phyloP scores from a whole-genome alignment of 106 monocot species.

The Phalaenopsis equestris region DNA sequence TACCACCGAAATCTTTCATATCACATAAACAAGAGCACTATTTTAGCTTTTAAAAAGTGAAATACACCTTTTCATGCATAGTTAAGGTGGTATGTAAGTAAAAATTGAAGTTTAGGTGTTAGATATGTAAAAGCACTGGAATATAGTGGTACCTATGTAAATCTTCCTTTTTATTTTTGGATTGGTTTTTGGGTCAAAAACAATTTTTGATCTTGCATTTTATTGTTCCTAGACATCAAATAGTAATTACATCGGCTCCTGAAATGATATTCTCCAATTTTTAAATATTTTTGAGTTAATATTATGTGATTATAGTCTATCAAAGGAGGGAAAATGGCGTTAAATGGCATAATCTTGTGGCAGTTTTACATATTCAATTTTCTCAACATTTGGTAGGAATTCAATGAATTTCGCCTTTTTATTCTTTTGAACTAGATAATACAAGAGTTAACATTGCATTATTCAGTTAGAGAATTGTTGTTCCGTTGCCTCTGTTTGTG shows the following conservation, averaged over 20 bases:
- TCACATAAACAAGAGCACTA: too few relatives aligned
- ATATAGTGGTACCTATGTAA: too few relatives aligned
- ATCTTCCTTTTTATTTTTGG: too few relatives aligned
- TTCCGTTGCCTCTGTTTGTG: neutral
- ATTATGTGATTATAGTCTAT: neutral
- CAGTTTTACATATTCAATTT: neutral
- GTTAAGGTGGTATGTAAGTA: too few relatives aligned
- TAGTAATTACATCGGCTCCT: neutral
- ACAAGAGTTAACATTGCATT: neutral
- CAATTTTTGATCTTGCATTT: too few relatives aligned
- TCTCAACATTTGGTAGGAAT: neutral
- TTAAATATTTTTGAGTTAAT: neutral
- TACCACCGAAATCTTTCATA: too few relatives aligned
- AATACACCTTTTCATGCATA: too few relatives aligned
- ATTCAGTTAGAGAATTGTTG: neutral
- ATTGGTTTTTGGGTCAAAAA: too few relatives aligned
- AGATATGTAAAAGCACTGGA: too few relatives aligned
- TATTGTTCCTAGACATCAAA: neutral
- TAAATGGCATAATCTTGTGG: neutral
- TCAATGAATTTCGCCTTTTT: neutral
- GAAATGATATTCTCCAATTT: neutral
- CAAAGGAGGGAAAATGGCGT: neutral
- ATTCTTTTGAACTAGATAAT: neutral
- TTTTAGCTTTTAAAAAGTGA: too few relatives aligned
- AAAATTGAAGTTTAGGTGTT: too few relatives aligned